Percentiles rank a stretch among this genome's conserved stretches.
These are phyloP conservation scores for Phoenix roebelenii DNA, from an alignment of 176 grass and related monocot genomes.

Conservation along the genomic window DNA sequence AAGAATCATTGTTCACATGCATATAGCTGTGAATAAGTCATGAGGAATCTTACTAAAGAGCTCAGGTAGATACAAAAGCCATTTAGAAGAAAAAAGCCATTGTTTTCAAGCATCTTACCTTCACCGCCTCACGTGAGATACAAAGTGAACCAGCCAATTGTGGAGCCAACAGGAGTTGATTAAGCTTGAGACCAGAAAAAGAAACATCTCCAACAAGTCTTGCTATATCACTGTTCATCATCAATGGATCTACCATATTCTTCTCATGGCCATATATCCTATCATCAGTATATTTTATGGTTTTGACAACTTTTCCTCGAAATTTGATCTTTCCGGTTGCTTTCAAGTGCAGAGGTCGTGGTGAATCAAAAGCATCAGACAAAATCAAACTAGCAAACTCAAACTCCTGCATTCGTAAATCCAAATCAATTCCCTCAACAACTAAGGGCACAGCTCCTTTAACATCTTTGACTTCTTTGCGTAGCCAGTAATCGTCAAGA, in stretches of 20 bases:
- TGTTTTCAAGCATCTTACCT: slow-evolving; percentile 41
- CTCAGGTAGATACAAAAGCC: too few relatives aligned
- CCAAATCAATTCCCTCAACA: slow-evolving; percentile 81
- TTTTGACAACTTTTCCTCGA: slow-evolving; percentile 82
- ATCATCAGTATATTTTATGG: slow-evolving; percentile 33
- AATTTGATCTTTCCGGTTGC: slow-evolving; percentile 93
- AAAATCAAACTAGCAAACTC: slow-evolving; percentile 88
- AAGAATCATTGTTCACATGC: too few relatives aligned
- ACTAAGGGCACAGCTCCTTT: slow-evolving; percentile 59
- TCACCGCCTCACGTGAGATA: slow-evolving; percentile 58
- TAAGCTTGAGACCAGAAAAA: slow-evolving; percentile 82
- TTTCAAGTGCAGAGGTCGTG: slow-evolving; percentile 81
- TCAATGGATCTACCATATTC: slow-evolving; percentile 31
- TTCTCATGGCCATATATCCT: slow-evolving; percentile 27
- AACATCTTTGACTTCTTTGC: slow-evolving; percentile 39
- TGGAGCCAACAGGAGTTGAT: slow-evolving; percentile 94
- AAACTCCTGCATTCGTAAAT: slow-evolving; percentile 90
- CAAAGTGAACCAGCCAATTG: slow-evolving; percentile 80
- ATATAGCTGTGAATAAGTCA: too few relatives aligned
- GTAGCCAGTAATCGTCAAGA: slow-evolving; percentile 45
- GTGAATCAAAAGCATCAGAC: slow-evolving; percentile 80
- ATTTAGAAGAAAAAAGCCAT: too few relatives aligned
- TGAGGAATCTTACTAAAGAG: too few relatives aligned
- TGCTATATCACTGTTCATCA: slow-evolving; percentile 27
- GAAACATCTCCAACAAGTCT: slow-evolving; percentile 77